phyloP scores from a whole-genome alignment of 768 basidiomycete genomes.

The Basidioascus undulatus region DNA sequence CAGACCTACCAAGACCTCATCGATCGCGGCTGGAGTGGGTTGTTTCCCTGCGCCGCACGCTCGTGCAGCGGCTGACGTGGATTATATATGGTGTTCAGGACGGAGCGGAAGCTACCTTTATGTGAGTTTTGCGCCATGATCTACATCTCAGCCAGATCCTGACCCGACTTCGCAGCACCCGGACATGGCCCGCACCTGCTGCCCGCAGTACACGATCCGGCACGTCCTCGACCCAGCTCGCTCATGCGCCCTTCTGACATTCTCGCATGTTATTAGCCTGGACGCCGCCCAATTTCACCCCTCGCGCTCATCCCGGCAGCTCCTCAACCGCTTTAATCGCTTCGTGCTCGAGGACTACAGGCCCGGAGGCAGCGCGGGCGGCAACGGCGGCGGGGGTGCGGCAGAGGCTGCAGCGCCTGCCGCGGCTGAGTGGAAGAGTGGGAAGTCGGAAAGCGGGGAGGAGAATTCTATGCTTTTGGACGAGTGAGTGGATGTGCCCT shows the following conservation, averaged over 20 bases:
- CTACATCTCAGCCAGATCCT: constrained; percentile 26
- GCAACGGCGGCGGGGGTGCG: neutral
- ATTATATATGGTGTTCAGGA: neutral
- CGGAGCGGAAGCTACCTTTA: too few relatives aligned
- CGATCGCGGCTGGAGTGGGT: constrained; percentile 22
- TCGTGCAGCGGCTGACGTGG: too few relatives aligned
- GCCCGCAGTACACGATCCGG: constrained; percentile 89
- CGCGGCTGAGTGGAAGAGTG: constrained; percentile 15
- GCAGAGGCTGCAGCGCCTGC: neutral
- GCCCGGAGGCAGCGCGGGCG: constrained; percentile 4
- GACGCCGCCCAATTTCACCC: constrained; percentile 41
- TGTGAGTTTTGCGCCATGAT: neutral
- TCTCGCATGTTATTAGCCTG: constrained; percentile 23
- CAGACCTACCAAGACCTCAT: constrained; percentile 20
- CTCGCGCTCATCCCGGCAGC: constrained; percentile 47
- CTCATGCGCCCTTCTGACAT: neutral
- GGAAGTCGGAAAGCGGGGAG: constrained; percentile 14
- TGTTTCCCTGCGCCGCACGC: too few relatives aligned
- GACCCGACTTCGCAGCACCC: constrained; percentile 91
- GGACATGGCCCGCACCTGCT: constrained; percentile 55
- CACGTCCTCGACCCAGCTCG: constrained; percentile 16
- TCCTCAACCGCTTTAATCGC: constrained; percentile 58
- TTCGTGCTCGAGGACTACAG: constrained; percentile 28
- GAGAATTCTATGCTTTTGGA: neutral
- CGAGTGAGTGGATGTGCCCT: too few relatives aligned